Base-by-base conservation (phyloP, 2,329 filamentous ascomycete genomes). In the Sclerotinia trifoliorum region DNA sequence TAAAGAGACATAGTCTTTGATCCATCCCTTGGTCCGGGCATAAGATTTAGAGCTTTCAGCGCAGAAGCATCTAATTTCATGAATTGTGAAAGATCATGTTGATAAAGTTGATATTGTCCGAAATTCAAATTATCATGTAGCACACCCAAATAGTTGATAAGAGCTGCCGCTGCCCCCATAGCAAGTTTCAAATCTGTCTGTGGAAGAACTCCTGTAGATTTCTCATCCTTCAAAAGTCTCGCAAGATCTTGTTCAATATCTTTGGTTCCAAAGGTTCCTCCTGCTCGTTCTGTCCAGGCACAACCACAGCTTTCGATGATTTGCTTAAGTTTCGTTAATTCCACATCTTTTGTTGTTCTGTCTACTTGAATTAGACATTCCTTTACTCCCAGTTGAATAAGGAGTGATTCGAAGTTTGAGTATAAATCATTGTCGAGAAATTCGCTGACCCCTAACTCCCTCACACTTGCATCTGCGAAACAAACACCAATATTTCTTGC, bases 341-440 rank as follows among this genome's bases (percentile, higher is more conserved):
- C 96, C 0, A 91, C 87, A 76, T 99, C 94, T 78, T 96, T 97
- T 70, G 91, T 90, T 6, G 85, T 82, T 68, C 87, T 86, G 76
- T 98, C 94, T 26, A 87, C 81, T 74, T 93, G 90, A n/a, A 99
- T 80, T 42, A 99, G 81, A 75, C 94, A 97, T 79, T 99, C 95
- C 77, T 93, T 95, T 26, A 97, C 93, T 7, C 95, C 95, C 3
- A 99, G 87, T 78, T 99, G 96, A 73, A 99, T 99, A 65, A 99
- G 86, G 24, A 99, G 84, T 3, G 94, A 93, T 80, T 99, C 95
- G 73, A 99, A 96, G 78, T 99, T 99, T 65, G 94, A 98, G 81
- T 96, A 99, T 13, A 97, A 84, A 77, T 99, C 95, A 77, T 98
- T 99, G 83, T 99, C 95, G n/a, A 97, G 86, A 73, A 99, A 99